A percentile compares a stretch with the other conserved stretches of the same genome.
These are phyloP conservation scores for Dactylellina cionopaga DNA, from an alignment of 2,329 filamentous ascomycete species.

Conservation along the genomic window DNA sequence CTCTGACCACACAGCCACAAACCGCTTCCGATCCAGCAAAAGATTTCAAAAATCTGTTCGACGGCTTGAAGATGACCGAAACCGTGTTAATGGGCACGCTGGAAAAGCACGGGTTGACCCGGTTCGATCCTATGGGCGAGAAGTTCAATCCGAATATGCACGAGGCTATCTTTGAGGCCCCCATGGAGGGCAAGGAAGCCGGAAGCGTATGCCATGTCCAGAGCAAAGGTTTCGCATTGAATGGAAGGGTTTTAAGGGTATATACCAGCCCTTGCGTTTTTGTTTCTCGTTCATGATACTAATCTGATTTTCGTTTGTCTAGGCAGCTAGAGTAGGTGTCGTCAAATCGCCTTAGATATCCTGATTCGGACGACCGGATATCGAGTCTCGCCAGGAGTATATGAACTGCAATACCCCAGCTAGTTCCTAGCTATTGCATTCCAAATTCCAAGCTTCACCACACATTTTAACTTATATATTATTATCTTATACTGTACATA, in stretches of 20 bases:
- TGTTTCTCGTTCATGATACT: not conserved
- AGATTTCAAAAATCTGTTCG: constrained; percentile 79
- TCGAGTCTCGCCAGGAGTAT: constrained; percentile 5
- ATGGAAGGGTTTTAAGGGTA: constrained; percentile 83
- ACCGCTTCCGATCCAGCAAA: constrained; percentile 67
- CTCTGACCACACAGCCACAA: constrained; percentile 78
- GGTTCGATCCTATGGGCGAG: constrained; percentile 82
- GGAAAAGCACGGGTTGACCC: constrained; percentile 91
- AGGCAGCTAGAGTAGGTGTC: constrained; percentile 46
- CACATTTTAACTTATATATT: constrained; percentile 35
- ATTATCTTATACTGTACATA: constrained; percentile 51
- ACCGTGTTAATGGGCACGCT: constrained; percentile 84
- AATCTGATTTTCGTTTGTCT: not conserved
- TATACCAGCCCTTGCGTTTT: constrained; percentile 6
- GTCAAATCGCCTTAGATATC: constrained; percentile 21
- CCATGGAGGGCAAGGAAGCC: constrained; percentile 86
- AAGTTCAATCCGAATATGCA: constrained; percentile 97
- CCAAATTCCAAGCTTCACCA: constrained; percentile 11
- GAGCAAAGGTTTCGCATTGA: constrained; percentile 94
- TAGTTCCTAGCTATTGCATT: not conserved
- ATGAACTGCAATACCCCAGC: not conserved
- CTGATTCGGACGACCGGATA: not conserved
- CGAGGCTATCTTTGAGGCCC: constrained; percentile 94
- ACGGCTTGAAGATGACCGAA: constrained; percentile 96
- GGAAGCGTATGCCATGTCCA: constrained; percentile 90